Conservation (phyloP, 2,329 filamentous ascomycete species). For the Fusarium keratoplasticum region DNA sequence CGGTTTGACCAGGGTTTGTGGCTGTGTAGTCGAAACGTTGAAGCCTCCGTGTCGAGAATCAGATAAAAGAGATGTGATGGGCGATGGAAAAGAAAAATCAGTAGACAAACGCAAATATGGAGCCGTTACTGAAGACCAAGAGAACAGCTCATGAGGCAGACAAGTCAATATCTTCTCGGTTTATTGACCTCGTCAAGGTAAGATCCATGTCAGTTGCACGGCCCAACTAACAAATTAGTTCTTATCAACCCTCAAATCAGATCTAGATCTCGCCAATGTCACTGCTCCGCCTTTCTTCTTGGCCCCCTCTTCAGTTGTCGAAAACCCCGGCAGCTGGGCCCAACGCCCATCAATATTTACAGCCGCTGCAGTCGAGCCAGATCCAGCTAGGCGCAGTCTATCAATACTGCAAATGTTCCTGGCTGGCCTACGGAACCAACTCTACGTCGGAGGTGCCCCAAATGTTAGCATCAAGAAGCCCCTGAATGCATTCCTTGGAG, state of each 20-base stretch:
- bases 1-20: background rate
- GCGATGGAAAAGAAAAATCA: background rate
- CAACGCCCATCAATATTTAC: conserved; percentile 61
- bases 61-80: background rate
- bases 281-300: conserved; percentile 64
- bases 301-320: conserved; percentile 61
- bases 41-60: background rate
- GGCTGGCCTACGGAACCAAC: conserved; percentile 58
- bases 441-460: conserved; percentile 60
- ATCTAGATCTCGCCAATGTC: conserved; percentile 60
- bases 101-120: conserved; percentile 6
- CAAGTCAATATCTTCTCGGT: conserved; percentile 29
- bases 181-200: conserved; percentile 34
- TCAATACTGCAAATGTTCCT: conserved; percentile 61
- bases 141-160: conserved; percentile 24
- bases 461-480: conserved; percentile 64
- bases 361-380: conserved; percentile 58
- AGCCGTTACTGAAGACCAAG: conserved; percentile 14
- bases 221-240: conserved; percentile 20
- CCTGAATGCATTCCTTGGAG: conserved; percentile 64
- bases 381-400: conserved; percentile 57
- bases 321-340: conserved; percentile 63
- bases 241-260: conserved; percentile 52
- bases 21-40: background rate
- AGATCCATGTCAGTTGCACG: background rate